phyloP scores from a whole-genome alignment of 2,329 filamentous ascomycete genomes.

The Alternaria novae-zelandiae region DNA sequence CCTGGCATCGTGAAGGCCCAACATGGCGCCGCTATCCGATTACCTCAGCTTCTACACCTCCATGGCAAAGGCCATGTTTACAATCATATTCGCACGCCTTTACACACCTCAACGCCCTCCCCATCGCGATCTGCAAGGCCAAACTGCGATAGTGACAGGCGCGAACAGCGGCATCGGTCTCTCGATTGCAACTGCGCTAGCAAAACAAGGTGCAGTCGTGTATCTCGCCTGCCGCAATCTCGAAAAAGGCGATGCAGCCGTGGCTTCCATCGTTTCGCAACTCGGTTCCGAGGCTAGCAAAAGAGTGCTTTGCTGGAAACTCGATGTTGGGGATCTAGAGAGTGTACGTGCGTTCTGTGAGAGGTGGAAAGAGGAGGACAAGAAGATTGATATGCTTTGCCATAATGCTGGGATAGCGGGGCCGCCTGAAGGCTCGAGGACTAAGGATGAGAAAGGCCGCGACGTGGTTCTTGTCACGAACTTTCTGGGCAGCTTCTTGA shows the following conservation, averaged over 20 bases:
- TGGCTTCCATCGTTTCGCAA: conserved; percentile 6
- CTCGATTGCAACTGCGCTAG: conserved; percentile 17
- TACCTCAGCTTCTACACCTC: conserved; percentile 15
- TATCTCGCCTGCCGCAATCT: conserved; percentile 23
- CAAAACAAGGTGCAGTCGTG: conserved; percentile 20
- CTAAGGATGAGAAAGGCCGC: conserved; percentile 8
- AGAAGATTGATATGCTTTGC: conserved; percentile 21
- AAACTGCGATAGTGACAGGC: conserved; percentile 58
- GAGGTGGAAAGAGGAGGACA: conserved; percentile 7
- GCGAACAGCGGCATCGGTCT: conserved; percentile 60
- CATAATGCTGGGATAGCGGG: conserved; percentile 25
- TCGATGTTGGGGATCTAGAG: conserved; percentile 15
- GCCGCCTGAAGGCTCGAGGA: background rate
- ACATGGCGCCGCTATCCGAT: conserved; percentile 3
- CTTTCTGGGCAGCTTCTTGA: conserved; percentile 20
- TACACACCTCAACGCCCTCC: conserved; percentile 15
- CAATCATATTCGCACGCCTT: conserved; percentile 15
- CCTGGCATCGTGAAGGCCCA: background rate
- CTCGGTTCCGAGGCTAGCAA: background rate
- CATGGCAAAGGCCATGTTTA: conserved; percentile 2
- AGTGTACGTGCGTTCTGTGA: conserved; percentile 21
- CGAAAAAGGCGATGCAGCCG: conserved; percentile 15
- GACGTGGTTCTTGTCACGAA: conserved; percentile 19
- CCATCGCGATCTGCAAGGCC: conserved; percentile 44
- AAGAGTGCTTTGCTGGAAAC: conserved; percentile 12